Percentiles rank a stretch among this genome's conserved stretches.
Evolutionary conservation across 1,284 basidiomycete species (phyloP).

Genomic region (Peniophora sp.): DNA sequence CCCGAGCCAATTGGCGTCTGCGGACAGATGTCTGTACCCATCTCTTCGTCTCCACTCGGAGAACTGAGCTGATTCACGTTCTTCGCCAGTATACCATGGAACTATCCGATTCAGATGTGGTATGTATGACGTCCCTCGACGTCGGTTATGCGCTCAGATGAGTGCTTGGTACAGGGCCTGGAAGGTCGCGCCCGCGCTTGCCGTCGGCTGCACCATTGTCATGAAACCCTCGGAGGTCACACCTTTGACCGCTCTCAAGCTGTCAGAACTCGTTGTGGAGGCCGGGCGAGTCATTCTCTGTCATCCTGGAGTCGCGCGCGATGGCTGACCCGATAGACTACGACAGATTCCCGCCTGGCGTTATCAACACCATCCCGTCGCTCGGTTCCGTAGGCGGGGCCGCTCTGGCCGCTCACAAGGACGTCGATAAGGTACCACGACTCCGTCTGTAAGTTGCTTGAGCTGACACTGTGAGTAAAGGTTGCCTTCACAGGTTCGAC

Average conservation of each 20-base stretch:
- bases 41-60: neutral
- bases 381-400: conserved; percentile 81
- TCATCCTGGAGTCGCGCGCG: conserved; percentile 11
- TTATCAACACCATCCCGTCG: conserved; percentile 85
- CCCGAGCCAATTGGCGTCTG: conserved; percentile 94
- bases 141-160: neutral
- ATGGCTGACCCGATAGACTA: neutral
- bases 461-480: no score
- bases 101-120: conserved; percentile 92
- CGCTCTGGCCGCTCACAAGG: conserved; percentile 69
- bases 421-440: conserved; percentile 61
- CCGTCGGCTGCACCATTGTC: conserved; percentile 81
- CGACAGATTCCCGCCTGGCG: conserved; percentile 81
- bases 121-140: conserved; percentile 21
- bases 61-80: neutral
- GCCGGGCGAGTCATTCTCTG: conserved; percentile 47
- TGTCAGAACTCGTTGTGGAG: conserved; percentile 73
- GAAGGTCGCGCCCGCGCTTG: conserved; percentile 88
- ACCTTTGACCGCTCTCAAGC: conserved; percentile 83
- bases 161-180: conserved; percentile 51
- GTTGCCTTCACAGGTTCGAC: conserved; percentile 81
- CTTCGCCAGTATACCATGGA: conserved; percentile 72
- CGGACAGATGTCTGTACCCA: conserved; percentile 80
- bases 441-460: no score
- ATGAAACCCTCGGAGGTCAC: conserved; percentile 93